A percentile compares a stretch with the other conserved stretches of the same genome.
Conservation (phyloP, 495 filamentous ascomycete genomes). For the Penicillium roqueforti region DNA sequence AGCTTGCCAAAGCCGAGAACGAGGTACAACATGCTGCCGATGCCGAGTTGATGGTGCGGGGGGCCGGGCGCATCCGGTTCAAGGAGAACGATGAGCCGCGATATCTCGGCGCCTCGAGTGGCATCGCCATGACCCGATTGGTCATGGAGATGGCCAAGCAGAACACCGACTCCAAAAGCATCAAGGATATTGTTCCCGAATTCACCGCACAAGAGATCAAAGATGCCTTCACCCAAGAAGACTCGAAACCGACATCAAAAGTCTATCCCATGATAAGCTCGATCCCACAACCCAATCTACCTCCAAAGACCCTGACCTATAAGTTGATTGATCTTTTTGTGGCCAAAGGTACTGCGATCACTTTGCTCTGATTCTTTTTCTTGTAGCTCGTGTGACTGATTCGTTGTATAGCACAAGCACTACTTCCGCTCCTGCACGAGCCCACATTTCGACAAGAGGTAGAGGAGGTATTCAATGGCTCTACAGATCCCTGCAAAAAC, state of each 20-base stretch:
- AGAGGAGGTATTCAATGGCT: constrained; percentile 72
- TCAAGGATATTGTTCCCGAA: constrained; percentile 81
- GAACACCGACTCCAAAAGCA: constrained; percentile 76
- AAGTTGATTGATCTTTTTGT: constrained; percentile 74
- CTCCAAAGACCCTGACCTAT: constrained; percentile 61
- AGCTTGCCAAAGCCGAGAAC: constrained; percentile 57
- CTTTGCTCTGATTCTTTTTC: background rate
- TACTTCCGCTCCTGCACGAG: constrained; percentile 82
- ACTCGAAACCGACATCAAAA: constrained; percentile 59
- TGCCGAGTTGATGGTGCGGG: constrained; percentile 76
- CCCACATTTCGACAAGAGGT: constrained; percentile 70
- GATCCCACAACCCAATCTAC: constrained; percentile 64
- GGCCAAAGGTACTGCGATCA: constrained; percentile 61
- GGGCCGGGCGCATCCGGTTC: constrained; percentile 75
- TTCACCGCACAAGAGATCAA: constrained; percentile 56
- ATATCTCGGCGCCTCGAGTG: constrained; percentile 87
- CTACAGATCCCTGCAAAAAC: constrained; percentile 71
- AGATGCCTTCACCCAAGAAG: constrained; percentile 51
- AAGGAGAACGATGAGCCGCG: constrained; percentile 78
- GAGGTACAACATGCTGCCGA: constrained; percentile 65
- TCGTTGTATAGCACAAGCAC: constrained; percentile 63
- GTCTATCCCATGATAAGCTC: constrained; percentile 76
- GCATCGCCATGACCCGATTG: constrained; percentile 86
- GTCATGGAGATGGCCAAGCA: constrained; percentile 94
- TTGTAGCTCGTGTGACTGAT: constrained; percentile 7